These are phyloP conservation scores for Lepiota brunneoincarnata DNA, from an alignment of 768 basidiomycete species.

Conservation along the genomic window DNA sequence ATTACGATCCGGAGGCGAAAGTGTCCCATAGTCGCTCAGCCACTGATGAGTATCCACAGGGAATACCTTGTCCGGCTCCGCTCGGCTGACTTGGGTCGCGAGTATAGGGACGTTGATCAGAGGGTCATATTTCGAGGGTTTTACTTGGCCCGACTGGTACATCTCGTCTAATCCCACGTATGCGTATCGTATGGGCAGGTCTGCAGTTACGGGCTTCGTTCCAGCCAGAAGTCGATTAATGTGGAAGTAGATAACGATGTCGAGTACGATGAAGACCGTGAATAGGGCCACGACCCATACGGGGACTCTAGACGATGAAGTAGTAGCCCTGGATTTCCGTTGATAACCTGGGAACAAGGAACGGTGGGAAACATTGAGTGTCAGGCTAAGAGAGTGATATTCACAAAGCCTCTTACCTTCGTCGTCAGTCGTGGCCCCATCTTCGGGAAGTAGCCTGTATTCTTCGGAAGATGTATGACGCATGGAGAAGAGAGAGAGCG, in stretches of 20 bases:
- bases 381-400: not conserved
- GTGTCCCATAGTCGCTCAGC: constrained; percentile 24
- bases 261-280: constrained; percentile 20
- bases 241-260: constrained; percentile 21
- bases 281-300: constrained; percentile 11
- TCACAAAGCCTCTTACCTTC: not conserved
- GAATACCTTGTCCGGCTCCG: constrained; percentile 19
- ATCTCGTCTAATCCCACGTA: constrained; percentile 26
- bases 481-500: not conserved
- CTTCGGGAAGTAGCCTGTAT: constrained; percentile 2
- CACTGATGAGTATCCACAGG: constrained; percentile 24
- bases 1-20: constrained; percentile 26
- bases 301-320: not conserved
- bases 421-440: not conserved
- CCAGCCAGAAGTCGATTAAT: constrained; percentile 17
- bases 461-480: constrained; percentile 4
- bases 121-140: constrained; percentile 16
- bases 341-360: not conserved
- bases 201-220: constrained; percentile 7
- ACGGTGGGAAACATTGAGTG: too few species aligned
- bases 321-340: not conserved
- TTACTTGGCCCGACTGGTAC: constrained; percentile 15
- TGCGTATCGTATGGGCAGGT: constrained; percentile 23
- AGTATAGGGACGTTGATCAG: constrained; percentile 24
- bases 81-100: constrained; percentile 22